phyloP scores from a whole-genome alignment of 2,329 filamentous ascomycete genomes.

The Fusarium zealandicum region DNA sequence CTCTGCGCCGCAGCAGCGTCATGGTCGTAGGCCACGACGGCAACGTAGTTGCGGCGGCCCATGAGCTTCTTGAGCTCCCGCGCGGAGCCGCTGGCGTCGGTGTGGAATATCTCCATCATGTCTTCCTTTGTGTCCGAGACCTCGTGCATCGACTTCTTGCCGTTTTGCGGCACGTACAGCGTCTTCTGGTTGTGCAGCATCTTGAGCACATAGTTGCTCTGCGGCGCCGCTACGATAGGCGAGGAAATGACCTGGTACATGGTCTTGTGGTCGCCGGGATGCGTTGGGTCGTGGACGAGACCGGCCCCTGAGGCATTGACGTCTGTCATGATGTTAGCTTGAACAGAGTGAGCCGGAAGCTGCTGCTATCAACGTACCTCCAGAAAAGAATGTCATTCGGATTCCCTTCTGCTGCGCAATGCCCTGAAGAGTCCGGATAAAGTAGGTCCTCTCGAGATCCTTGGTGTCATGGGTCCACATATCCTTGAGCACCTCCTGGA shows the following conservation, averaged over 20 bases:
- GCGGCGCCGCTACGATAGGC: slow-evolving; percentile 88
- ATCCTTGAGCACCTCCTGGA: slow-evolving; percentile 92
- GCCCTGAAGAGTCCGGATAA: slow-evolving; percentile 93
- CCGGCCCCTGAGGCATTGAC: slow-evolving; percentile 93
- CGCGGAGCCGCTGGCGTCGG: slow-evolving; percentile 83
- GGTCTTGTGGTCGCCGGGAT: slow-evolving; percentile 94
- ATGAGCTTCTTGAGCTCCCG: slow-evolving; percentile 91
- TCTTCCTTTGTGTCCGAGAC: slow-evolving; percentile 96
- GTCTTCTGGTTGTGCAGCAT: slow-evolving; percentile 95
- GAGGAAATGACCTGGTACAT: slow-evolving; percentile 99
- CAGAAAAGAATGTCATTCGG: slow-evolving; percentile 95
- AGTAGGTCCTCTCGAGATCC: slow-evolving; percentile 94
- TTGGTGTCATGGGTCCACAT: slow-evolving; percentile 99
- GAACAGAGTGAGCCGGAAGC: neutral
- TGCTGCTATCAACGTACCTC: slow-evolving; percentile 61
- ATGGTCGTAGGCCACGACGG: slow-evolving; percentile 92
- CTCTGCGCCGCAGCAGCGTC: slow-evolving; percentile 64
- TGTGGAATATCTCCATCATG: slow-evolving; percentile 99
- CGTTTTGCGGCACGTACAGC: slow-evolving; percentile 90
- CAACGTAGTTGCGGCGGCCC: slow-evolving; percentile 90
- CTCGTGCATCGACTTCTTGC: slow-evolving; percentile 75
- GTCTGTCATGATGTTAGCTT: slow-evolving; percentile 54
- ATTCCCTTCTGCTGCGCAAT: slow-evolving; percentile 95
- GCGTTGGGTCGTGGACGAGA: slow-evolving; percentile 89
- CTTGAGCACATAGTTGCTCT: slow-evolving; percentile 85